These are phyloP conservation scores for Haplosporangium sp. DNA, from an alignment of 371 early-diverging fungal genomes.

Conservation along the genomic window DNA sequence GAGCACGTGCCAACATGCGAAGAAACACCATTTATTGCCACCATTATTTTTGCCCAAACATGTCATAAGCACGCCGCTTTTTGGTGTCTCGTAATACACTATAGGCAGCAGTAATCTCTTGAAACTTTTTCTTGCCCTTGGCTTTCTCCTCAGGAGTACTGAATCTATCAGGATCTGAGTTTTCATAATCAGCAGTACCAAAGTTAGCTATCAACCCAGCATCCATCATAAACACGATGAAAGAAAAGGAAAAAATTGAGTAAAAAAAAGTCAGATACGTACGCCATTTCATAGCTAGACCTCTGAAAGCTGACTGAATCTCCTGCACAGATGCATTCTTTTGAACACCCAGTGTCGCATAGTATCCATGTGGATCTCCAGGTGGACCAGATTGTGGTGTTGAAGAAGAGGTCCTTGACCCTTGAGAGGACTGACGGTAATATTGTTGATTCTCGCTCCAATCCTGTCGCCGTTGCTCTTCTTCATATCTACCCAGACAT, in stretches of 20 bases:
- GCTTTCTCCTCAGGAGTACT: slow-evolving; percentile 64
- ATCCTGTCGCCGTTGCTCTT: slow-evolving; percentile 63
- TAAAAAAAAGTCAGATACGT: slow-evolving; percentile 9
- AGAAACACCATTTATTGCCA: not conserved
- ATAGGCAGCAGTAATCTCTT: slow-evolving; percentile 68
- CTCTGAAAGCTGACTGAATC: slow-evolving; percentile 72
- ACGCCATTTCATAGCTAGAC: slow-evolving; percentile 59
- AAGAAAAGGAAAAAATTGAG: not conserved
- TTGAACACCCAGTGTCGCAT: slow-evolving; percentile 59
- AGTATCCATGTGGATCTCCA: slow-evolving; percentile 65
- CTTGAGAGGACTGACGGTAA: slow-evolving; percentile 41
- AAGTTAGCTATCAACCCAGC: not conserved
- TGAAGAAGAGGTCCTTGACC: slow-evolving; percentile 27
- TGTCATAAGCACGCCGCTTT: slow-evolving; percentile 37
- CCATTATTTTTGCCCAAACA: slow-evolving; percentile 11
- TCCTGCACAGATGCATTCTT: slow-evolving; percentile 63
- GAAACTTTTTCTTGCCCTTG: slow-evolving; percentile 65
- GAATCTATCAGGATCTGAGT: slow-evolving; percentile 71
- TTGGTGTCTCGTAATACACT: slow-evolving; percentile 65
- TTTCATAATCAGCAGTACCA: not conserved
- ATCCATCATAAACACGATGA: not conserved
- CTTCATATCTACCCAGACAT: slow-evolving; percentile 58
- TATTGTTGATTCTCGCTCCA: slow-evolving; percentile 63
- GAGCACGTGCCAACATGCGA: no score
- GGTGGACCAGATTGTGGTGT: slow-evolving; percentile 12